phyloP scores from a whole-genome alignment of 495 filamentous ascomycete genomes.

The Amphirosellinia nigrospora region DNA sequence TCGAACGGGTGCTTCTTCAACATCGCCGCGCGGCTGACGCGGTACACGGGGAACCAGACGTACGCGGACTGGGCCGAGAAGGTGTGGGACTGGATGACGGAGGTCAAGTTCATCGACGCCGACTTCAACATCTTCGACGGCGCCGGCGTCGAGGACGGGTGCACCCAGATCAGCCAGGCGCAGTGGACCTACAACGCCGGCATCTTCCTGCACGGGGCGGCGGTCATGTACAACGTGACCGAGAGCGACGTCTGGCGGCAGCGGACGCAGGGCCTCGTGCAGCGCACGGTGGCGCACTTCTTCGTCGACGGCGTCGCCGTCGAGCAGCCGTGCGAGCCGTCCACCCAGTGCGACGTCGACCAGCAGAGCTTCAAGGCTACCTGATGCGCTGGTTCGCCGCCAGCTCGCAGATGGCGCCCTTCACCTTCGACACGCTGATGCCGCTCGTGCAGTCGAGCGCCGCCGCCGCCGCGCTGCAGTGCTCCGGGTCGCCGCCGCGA shows the following conservation, averaged over 20 bases:
- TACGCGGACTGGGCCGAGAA: slow-evolving; percentile 78
- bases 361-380: slow-evolving; percentile 76
- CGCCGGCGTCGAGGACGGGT: slow-evolving; percentile 61
- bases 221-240: slow-evolving; percentile 78
- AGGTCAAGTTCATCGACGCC: slow-evolving; percentile 64
- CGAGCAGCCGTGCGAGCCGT: slow-evolving; percentile 74
- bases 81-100: slow-evolving; percentile 71
- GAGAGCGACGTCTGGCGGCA: slow-evolving; percentile 61
- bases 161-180: slow-evolving; percentile 63
- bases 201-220: slow-evolving; percentile 73
- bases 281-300: slow-evolving; percentile 62
- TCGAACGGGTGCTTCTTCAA: slow-evolving; percentile 84
- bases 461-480: slow-evolving; percentile 65
- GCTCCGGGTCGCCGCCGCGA: slow-evolving; percentile 61
- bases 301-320: slow-evolving; percentile 62
- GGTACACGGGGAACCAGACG: slow-evolving; percentile 77
- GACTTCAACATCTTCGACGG: slow-evolving; percentile 73
- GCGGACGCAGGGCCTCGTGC: slow-evolving; percentile 62
- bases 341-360: slow-evolving; percentile 70
- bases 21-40: slow-evolving; percentile 74
- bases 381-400: slow-evolving; percentile 73
- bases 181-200: slow-evolving; percentile 83
- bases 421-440: slow-evolving; percentile 60
- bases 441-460: slow-evolving; percentile 63
- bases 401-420: slow-evolving; percentile 69